A percentile compares a stretch with the other conserved stretches of the same genome.
Conservation (phyloP, 1,284 basidiomycete genomes). For the Tilletia caries region DNA sequence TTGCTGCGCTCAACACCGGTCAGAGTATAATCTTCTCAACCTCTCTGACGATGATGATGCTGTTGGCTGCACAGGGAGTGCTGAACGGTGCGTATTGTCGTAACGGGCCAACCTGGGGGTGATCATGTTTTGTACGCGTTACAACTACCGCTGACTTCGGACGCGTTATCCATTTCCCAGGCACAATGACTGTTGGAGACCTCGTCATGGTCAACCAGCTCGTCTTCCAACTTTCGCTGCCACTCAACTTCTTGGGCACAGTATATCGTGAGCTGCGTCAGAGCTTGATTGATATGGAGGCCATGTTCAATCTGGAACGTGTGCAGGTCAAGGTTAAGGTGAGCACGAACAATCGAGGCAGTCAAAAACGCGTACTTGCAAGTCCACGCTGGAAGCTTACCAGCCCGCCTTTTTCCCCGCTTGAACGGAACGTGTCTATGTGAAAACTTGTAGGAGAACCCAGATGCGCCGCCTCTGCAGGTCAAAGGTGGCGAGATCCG, state of each 20-base stretch:
- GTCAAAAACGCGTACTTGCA: not conserved
- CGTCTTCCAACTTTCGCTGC: conserved; percentile 94
- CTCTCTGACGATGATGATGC: conserved; percentile 91
- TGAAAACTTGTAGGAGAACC: conserved; percentile 62
- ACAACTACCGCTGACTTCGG: not conserved
- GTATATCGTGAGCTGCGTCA: conserved; percentile 96
- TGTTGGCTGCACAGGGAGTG: conserved; percentile 90
- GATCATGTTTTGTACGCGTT: conserved; percentile 23
- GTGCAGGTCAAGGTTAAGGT: conserved; percentile 73
- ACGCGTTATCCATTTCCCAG: conserved; percentile 43
- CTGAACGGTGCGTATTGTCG: conserved; percentile 83
- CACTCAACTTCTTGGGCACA: conserved; percentile 92
- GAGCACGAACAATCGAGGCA: conserved; percentile 27
- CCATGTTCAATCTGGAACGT: conserved; percentile 83
- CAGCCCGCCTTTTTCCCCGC: too few relatives aligned
- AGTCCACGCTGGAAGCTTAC: too few relatives aligned
- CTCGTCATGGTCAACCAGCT: conserved; percentile 98
- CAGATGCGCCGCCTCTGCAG: conserved; percentile 66
- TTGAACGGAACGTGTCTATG: not conserved
- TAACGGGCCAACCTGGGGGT: too few relatives aligned
- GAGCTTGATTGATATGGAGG: conserved; percentile 93
- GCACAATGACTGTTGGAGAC: conserved; percentile 96
- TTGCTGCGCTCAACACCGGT: conserved; percentile 90
- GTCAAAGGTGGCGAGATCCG: conserved; percentile 78
- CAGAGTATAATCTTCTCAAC: conserved; percentile 94